Evolutionary conservation across 108 stramenopile species (phyloP), one percentile per base, ranked within the genome.

Genomic region (Nitzschia sp.): DNA sequence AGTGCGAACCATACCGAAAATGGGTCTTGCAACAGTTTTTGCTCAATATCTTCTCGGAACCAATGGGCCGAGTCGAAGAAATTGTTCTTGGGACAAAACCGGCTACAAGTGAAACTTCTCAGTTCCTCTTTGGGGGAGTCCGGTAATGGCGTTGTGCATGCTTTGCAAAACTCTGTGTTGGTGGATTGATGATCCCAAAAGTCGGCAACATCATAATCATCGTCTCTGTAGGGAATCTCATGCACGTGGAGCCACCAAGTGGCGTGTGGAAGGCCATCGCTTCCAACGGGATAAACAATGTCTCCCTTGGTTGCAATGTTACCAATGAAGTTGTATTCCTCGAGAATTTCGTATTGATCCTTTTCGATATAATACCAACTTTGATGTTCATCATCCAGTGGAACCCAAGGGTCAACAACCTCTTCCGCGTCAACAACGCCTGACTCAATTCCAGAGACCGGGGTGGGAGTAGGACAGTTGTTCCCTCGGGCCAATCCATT

Each of bases 231-330:
- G 14, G 46, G 46, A 48, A 48, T 48, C 17, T 48, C 46, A 17
- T 48, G 46, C 6, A 48, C 46, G 17, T 48, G 46, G 17, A 48
- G 46, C 46, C 46, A 48, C 46, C 46, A 48, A 2, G 46, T 17
- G 2, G 46, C 46, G 6, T 56, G 20, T 22, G 55, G 55, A 6
- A 29, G 1, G 1, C 55, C 55, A 20, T 56, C 26, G 0, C 20
- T 56, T 1, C 17, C 20, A 2, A 61, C 29, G 3, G 60, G 60
- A 26, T 61, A 61, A 1, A 61, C 14, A 34, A 61, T 20, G n/a
- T 20, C 40, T 20, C 60, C 60, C 39, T 41, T 39, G 14, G 12
- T 14, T 1, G 55, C 55, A 14, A 24, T 20, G 20, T 29, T 24
- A 1, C 12, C 15, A 20, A 14, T 56, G 5, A 15, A 56, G 22